These are phyloP conservation scores for Pythium sukuiense DNA, from an alignment of 352 stramenopile genomes.

Conservation along the genomic window DNA sequence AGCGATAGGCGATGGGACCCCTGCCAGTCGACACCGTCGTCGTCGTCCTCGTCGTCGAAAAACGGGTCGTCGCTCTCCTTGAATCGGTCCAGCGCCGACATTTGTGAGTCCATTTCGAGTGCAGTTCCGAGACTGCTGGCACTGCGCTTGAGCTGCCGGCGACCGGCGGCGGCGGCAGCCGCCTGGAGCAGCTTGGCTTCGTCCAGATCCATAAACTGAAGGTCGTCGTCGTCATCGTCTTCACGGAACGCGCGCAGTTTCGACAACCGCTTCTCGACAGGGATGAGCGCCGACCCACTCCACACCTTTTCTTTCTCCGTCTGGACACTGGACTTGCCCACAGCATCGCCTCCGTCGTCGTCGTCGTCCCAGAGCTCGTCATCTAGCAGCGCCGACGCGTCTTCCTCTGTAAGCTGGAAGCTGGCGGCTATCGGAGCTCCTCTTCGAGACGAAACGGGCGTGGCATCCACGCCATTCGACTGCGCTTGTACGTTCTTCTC, in stretches of 20 bases:
- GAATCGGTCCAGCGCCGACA: slow-evolving; percentile 26
- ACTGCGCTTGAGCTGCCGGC: slow-evolving; percentile 20
- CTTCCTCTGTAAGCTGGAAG: slow-evolving; percentile 79
- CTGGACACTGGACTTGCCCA: slow-evolving; percentile 1
- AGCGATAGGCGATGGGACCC: background rate
- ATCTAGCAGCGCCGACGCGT: slow-evolving; percentile 65
- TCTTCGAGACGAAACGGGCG: background rate
- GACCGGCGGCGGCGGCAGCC: slow-evolving; percentile 27
- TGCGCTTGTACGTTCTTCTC: background rate
- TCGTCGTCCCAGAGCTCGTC: slow-evolving; percentile 75
- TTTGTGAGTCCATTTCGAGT: background rate
- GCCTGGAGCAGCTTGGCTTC: slow-evolving; percentile 58
- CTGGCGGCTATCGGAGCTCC: slow-evolving; percentile 21
- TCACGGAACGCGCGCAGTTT: slow-evolving; percentile 80
- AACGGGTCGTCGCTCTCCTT: slow-evolving; percentile 27
- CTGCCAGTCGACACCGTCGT: slow-evolving; percentile 23
- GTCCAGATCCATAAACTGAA: slow-evolving; percentile 74
- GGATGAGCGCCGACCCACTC: slow-evolving; percentile 60
- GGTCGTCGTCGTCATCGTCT: slow-evolving; percentile 51
- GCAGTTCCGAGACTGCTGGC: slow-evolving; percentile 9
- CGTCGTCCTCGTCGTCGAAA: slow-evolving; percentile 13
- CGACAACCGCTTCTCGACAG: slow-evolving; percentile 56
- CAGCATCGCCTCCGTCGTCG: slow-evolving; percentile 18
- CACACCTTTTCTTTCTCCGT: slow-evolving; percentile 34
- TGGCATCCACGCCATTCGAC: background rate